Percentiles rank a stretch among this genome's conserved stretches.
Evolutionary conservation across 495 filamentous ascomycete species (phyloP).

Genomic region (Rusavskia elegans): DNA sequence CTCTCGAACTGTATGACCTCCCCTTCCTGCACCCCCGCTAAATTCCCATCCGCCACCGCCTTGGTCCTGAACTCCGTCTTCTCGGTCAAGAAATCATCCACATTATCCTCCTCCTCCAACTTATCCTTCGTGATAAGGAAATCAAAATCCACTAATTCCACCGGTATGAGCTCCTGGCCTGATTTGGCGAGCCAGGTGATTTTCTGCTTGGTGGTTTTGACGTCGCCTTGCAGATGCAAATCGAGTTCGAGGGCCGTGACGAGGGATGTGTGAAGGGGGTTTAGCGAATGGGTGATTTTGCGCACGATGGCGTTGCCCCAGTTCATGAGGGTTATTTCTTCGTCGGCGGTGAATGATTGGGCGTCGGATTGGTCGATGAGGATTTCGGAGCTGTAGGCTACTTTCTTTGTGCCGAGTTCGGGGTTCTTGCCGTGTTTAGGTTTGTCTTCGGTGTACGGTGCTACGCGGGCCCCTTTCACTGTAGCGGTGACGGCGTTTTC

Average conservation of each 20-base stretch:
- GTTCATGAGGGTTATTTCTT: slow-evolving; percentile 90
- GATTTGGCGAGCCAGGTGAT: slow-evolving; percentile 74
- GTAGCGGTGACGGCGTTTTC: slow-evolving; percentile 51
- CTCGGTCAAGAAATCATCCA: slow-evolving; percentile 67
- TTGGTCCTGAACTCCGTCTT: slow-evolving; percentile 61
- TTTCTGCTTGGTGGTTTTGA: slow-evolving; percentile 92
- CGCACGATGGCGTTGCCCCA: slow-evolving; percentile 89
- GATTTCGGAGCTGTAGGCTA: slow-evolving; percentile 53
- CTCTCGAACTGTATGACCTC: slow-evolving; percentile 92
- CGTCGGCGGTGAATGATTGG: slow-evolving; percentile 60
- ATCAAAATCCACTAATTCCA: slow-evolving; percentile 83
- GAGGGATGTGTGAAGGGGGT: slow-evolving; percentile 21
- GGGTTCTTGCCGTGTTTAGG: slow-evolving; percentile 80
- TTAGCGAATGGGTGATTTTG: slow-evolving; percentile 46
- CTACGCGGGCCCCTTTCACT: slow-evolving; percentile 49
- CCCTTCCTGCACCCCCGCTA: slow-evolving; percentile 56
- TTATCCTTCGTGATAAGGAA: slow-evolving; percentile 87
- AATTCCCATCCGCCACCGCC: slow-evolving; percentile 66
- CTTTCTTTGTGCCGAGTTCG: slow-evolving; percentile 69
- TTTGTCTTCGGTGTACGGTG: slow-evolving; percentile 53
- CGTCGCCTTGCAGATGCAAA: slow-evolving; percentile 72
- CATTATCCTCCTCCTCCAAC: slow-evolving; percentile 60
- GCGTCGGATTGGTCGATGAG: slow-evolving; percentile 79
- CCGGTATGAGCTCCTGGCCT: slow-evolving; percentile 57
- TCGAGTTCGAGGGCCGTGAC: slow-evolving; percentile 59